These are phyloP conservation scores for Bimuria novae-zelandiae DNA, from an alignment of 2,329 filamentous ascomycete genomes.

Conservation along the genomic window DNA sequence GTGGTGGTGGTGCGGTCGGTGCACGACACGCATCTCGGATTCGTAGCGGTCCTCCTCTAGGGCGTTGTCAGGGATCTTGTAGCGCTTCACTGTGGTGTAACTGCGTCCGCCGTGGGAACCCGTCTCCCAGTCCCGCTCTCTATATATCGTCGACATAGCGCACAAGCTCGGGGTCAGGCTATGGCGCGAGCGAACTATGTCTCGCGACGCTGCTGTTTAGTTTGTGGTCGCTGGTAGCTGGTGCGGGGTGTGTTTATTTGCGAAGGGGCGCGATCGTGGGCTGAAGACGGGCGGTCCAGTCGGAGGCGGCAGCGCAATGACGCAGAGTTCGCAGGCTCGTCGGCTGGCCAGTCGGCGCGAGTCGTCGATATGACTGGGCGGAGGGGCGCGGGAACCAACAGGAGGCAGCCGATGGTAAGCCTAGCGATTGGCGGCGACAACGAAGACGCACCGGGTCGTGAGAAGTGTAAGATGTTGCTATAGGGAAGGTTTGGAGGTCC, in stretches of 20 bases:
- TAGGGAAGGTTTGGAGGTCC: conserved; percentile 5
- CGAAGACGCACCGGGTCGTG: not conserved
- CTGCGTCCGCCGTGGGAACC: conserved; percentile 44
- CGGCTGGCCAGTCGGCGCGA: conserved; percentile 1
- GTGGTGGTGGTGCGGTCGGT: conserved; percentile 46
- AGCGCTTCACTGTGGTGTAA: conserved; percentile 64
- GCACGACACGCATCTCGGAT: conserved; percentile 56
- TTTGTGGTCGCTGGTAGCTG: too few species aligned
- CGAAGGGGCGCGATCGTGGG: not conserved
- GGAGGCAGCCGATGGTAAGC: conserved; percentile 13
- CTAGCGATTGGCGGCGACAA: conserved; percentile 10
- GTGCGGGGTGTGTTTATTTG: not conserved
- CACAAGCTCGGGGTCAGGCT: conserved; percentile 1
- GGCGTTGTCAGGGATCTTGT: conserved; percentile 57
- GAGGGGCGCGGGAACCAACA: too few species aligned
- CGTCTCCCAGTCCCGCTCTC: conserved; percentile 52
- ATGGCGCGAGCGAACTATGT: not conserved
- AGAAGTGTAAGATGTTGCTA: not conserved
- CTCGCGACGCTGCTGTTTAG: not conserved
- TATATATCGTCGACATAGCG: conserved; percentile 53
- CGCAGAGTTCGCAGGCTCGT: conserved; percentile 5
- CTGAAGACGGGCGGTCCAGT: not conserved
- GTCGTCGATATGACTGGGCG: conserved; percentile 11
- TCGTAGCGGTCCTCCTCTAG: conserved; percentile 50
- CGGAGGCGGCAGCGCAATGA: conserved; percentile 5